These are phyloP conservation scores for Gliomastix tumulicola DNA, from an alignment of 2,329 filamentous ascomycete species.

Conservation along the genomic window DNA sequence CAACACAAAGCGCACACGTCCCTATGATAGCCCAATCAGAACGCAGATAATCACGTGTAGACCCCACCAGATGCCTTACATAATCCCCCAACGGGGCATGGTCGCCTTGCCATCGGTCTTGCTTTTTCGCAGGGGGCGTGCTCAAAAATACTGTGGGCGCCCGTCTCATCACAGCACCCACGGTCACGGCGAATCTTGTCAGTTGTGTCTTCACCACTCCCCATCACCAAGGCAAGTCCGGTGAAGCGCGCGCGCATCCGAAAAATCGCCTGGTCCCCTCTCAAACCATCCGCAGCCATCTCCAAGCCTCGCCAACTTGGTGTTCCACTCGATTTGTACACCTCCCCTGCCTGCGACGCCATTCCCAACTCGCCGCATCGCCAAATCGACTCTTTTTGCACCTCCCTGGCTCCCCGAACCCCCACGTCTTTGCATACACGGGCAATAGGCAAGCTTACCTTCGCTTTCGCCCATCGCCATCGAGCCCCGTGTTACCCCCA, in stretches of 20 bases:
- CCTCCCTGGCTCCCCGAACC: slow-evolving; percentile 1
- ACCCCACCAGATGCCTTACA: too few relatives aligned
- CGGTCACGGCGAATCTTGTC: slow-evolving; percentile 42
- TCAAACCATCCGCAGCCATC: slow-evolving; percentile 54
- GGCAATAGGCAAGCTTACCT: too few relatives aligned
- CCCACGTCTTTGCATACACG: too few relatives aligned
- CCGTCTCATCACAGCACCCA: slow-evolving; percentile 31
- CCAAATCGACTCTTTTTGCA: slow-evolving; percentile 35
- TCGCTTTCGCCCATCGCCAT: too few relatives aligned
- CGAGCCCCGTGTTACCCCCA: too few relatives aligned
- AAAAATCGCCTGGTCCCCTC: slow-evolving; percentile 54
- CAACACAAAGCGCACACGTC: too few relatives aligned
- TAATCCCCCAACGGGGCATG: not conserved
- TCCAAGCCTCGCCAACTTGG: slow-evolving; percentile 42
- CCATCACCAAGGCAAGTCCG: slow-evolving; percentile 33
- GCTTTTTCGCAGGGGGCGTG: slow-evolving; percentile 20
- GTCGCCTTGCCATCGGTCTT: not conserved
- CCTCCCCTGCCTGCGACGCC: slow-evolving; percentile 32
- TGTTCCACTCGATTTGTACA: slow-evolving; percentile 48
- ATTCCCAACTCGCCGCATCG: slow-evolving; percentile 31
- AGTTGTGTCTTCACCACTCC: slow-evolving; percentile 46
- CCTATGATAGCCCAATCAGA: too few relatives aligned
- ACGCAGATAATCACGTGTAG: slow-evolving; percentile 2
- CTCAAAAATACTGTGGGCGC: slow-evolving; percentile 34
- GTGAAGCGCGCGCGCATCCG: slow-evolving; percentile 48